A percentile compares a stretch with the other conserved stretches of the same genome.
Evolutionary conservation across 352 stramenopile species (phyloP).

Genomic region (Pythium insidiosum): DNA sequence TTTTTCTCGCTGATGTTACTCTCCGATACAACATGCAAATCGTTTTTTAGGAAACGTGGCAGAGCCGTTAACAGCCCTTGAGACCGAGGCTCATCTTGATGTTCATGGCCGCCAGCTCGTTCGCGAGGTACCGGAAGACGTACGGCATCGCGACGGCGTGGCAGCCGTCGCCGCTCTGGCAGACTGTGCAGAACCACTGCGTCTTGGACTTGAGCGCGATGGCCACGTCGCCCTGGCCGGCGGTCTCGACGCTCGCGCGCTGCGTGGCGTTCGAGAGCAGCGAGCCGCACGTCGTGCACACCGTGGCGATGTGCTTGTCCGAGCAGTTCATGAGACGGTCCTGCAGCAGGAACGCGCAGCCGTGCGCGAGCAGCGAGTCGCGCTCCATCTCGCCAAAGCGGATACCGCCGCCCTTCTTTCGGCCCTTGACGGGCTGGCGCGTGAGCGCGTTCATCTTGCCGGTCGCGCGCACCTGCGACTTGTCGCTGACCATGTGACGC

Average conservation of each 20-base stretch:
- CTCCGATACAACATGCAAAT: no score
- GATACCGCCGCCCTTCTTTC: conserved; percentile 99
- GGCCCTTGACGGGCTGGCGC: conserved; percentile 98
- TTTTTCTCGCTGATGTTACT: no score
- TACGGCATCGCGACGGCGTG: conserved; percentile 97
- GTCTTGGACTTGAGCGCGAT: conserved; percentile 85
- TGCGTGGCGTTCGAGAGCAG: conserved; percentile 86
- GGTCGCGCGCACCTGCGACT: conserved; percentile 98
- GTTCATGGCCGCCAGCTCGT: conserved; percentile 99
- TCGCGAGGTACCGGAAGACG: conserved; percentile 98
- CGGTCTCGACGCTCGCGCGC: conserved; percentile 70
- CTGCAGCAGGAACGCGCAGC: conserved; percentile 94
- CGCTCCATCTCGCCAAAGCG: conserved; percentile 99
- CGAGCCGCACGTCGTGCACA: conserved; percentile 90
- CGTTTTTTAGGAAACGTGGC: no score
- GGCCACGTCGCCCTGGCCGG: conserved; percentile 74
- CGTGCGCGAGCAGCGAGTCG: conserved; percentile 98
- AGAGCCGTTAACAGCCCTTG: conserved; percentile 61
- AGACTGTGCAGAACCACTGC: conserved; percentile 82
- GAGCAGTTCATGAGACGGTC: conserved; percentile 98
- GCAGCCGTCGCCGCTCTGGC: conserved; percentile 85
- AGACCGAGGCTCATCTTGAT: conserved; percentile 97
- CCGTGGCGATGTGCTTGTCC: conserved; percentile 97
- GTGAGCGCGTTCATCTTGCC: conserved; percentile 99
- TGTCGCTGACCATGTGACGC: conserved; percentile 99